Base-by-base conservation (phyloP, 208 protist genomes). In the Dictyostelium gargantuum region DNA sequence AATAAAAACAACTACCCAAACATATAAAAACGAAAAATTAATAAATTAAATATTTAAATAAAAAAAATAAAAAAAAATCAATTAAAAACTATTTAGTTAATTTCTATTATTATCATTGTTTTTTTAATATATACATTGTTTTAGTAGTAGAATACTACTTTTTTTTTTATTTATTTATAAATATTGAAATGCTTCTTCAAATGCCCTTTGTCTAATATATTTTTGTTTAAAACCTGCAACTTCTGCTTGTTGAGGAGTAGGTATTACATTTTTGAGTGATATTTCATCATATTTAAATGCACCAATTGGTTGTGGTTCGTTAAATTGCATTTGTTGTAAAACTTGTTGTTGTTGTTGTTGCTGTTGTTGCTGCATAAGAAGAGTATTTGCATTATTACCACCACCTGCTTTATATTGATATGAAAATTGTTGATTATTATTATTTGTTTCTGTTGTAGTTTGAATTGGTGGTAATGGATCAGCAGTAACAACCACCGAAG, bases 171-270 rank as follows among this genome's bases (percentile, higher is more conserved):
- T 23, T 46, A 17, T 10, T 74, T 74, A 79, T 40, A 79, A 56
- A 26, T 32, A 40, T 79, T 56, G 19, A 86, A 76, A 86, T 21
- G 56, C 66, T 48, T 86, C 81, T 86, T 86, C 63, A 26, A 63
- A 76, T 23, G 81, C 81, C 63, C 81, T 52, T 73, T 86, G 61
- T 63, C 73, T 76, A 26, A 86, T 86, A 63, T 77, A 63, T 38
- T 19, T 77, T 63, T 86, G 81, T 76, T 86, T 86, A 70, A 86
- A 86, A 35, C 81, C 81, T 44, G 46, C 61, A 32, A 73, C 81
- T 29, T 74, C 81, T 6, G 81, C 35, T 86, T 86, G 81, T 76
- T 52, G 13, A n/a, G 19, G 19, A 21, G 61, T 86, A 63, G 46
- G n/a, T n/a, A 73, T 56, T 73, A 73, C 26, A 63, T 76, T 63